Evolutionary conservation across 495 filamentous ascomycete genomes (phyloP).

Genomic region (Talaromyces proteolyticus): DNA sequence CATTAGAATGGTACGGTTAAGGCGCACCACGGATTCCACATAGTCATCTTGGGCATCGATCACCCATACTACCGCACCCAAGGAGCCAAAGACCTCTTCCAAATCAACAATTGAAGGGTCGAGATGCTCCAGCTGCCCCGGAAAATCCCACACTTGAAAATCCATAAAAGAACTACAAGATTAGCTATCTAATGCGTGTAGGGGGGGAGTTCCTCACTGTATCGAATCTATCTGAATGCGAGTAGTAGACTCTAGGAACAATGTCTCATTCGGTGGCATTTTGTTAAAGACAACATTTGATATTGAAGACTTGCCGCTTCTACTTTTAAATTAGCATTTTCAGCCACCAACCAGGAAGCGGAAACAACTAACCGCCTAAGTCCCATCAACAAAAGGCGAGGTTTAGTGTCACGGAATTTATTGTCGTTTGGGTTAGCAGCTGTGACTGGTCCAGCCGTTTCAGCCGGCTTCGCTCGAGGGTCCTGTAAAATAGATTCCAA

Average conservation of each 20-base stretch:
- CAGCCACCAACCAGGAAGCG: background rate
- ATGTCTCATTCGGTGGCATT: conserved; percentile 86
- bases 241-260: conserved; percentile 91
- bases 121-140: conserved; percentile 84
- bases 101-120: conserved; percentile 83
- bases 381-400: conserved; percentile 88
- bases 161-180: conserved; percentile 86
- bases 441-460: conserved; percentile 18
- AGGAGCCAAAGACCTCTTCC: conserved; percentile 86
- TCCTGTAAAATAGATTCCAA: conserved; percentile 30
- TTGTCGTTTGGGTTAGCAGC: conserved; percentile 19
- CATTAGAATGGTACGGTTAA: conserved; percentile 80
- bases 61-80: conserved; percentile 95
- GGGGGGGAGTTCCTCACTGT: conserved; percentile 53
- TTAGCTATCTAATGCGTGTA: background rate
- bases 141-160: conserved; percentile 97
- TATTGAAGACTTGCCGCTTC: conserved; percentile 96
- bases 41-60: conserved; percentile 98
- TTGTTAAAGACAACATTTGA: conserved; percentile 98
- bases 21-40: conserved; percentile 76
- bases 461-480: conserved; percentile 14
- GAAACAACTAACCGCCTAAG: conserved; percentile 80
- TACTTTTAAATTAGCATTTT: conserved; percentile 24
- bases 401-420: conserved; percentile 54
- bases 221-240: conserved; percentile 88